These are phyloP conservation scores for Penicillium sp. DNA, from an alignment of 2,329 filamentous ascomycete genomes.

Conservation along the genomic window DNA sequence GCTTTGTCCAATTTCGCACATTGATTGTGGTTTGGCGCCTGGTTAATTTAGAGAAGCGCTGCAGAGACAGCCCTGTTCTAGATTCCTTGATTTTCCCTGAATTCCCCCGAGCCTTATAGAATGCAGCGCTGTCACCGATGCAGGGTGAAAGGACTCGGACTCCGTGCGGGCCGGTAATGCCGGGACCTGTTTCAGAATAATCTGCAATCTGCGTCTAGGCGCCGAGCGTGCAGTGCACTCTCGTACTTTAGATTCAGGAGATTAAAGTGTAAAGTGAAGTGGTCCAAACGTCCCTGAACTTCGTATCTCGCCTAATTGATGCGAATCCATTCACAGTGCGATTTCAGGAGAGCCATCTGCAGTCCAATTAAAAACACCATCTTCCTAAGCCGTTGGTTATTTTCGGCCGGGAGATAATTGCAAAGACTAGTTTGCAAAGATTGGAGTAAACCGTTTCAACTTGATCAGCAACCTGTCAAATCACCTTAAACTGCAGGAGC, in stretches of 20 bases:
- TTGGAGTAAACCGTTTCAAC: not conserved
- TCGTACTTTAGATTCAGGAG: not conserved
- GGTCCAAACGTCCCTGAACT: not conserved
- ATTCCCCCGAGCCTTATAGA: not conserved
- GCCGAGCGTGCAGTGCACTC: slow-evolving; percentile 10
- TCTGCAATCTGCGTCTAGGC: slow-evolving; percentile 14
- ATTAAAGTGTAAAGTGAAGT: not conserved
- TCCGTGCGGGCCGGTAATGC: slow-evolving; percentile 12
- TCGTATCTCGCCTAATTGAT: not conserved
- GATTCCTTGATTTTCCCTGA: not conserved
- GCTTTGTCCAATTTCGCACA: not conserved
- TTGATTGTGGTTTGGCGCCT: not conserved
- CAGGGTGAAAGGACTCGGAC: not conserved
- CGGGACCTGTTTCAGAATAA: slow-evolving; percentile 20
- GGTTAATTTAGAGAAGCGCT: not conserved
- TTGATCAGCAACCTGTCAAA: not conserved
- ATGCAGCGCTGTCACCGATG: not conserved
- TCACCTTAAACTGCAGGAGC: not conserved
- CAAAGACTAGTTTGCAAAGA: not conserved
- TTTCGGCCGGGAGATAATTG: not conserved
- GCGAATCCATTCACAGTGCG: not conserved
- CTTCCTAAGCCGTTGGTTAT: not conserved
- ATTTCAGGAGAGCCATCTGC: too few species aligned
- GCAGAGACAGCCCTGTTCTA: not conserved
- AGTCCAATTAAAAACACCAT: not conserved